Evolutionary conservation across 2,329 filamentous ascomycete genomes (phyloP).

Genomic region (Pseudodiploospora longispora): DNA sequence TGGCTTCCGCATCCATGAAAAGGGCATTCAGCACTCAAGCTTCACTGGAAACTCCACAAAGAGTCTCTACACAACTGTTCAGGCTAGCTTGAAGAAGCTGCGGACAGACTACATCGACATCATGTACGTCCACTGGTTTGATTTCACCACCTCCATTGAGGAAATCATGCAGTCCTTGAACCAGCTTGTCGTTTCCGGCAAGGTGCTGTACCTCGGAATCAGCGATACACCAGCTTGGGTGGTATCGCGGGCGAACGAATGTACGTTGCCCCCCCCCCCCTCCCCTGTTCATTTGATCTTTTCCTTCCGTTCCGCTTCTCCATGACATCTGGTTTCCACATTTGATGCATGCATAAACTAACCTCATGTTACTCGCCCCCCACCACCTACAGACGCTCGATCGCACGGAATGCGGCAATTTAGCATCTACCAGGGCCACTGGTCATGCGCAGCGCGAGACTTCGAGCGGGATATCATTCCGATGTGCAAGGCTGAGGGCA

Average conservation of each 20-base stretch:
- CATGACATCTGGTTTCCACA: not conserved
- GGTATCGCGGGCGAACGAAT: constrained; percentile 18
- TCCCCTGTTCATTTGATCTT: too few relatives aligned
- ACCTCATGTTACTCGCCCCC: not conserved
- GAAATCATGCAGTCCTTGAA: constrained; percentile 20
- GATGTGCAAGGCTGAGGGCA: constrained; percentile 23
- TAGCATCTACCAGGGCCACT: constrained; percentile 22
- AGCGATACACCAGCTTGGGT: constrained; percentile 24
- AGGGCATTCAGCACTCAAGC: constrained; percentile 19
- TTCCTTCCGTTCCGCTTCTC: not conserved
- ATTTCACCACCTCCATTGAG: constrained; percentile 15
- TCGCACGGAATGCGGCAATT: constrained; percentile 19
- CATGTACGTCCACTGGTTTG: constrained; percentile 14
- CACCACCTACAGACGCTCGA: constrained; percentile 11
- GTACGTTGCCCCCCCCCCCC: not conserved
- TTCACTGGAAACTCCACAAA: constrained; percentile 30
- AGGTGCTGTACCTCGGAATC: constrained; percentile 23
- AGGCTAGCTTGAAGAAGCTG: constrained; percentile 32
- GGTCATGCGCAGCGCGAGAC: constrained; percentile 17
- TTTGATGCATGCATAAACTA: not conserved
- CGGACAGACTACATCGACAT: constrained; percentile 26
- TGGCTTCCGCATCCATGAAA: constrained; percentile 21
- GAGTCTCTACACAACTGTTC: constrained; percentile 28
- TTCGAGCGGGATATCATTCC: constrained; percentile 24
- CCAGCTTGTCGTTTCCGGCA: constrained; percentile 15